Evolutionary conservation across 1,284 basidiomycete species (phyloP), one percentile per base, ranked within the genome.

Genomic region (Amylostereum chailletii): DNA sequence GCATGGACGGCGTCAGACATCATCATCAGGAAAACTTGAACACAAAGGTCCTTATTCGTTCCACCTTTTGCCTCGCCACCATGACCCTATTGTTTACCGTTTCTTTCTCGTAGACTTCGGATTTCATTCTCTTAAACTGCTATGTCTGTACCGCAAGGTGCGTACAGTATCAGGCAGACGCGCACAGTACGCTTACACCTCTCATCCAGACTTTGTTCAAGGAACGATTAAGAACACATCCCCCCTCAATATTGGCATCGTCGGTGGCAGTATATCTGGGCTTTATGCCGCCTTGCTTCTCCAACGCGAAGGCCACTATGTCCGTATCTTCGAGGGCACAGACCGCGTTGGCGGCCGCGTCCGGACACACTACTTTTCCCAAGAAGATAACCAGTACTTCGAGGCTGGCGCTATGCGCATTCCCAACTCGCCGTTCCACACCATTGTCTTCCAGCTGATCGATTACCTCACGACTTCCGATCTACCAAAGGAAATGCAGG

Each of bases 401-500:
- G 57, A 58, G 47, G 58, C 58, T 2, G 57, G 57, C 42, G 57
- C 57, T 11, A 58, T 58, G 57, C 58, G 57, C 40, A 58, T 58
- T 46, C 57, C 57, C 6, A 44, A 55, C 40, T 59, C 57, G 5
- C 19, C 43, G 33, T 50, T 55, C 38, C 57, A 58, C 27, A 11
- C 40, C 10, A 47, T 56, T 38, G 45, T 51, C 33, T 55, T 59
- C 40, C 49, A 59, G n/a, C 51, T 58, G 9, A 46, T 57, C 34
- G 43, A 47, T 27, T 49, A 52, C 48, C 27, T 55, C 11, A 36
- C 40, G 31, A 19, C 19, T 19, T 27, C 4, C 34, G 19, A 19
- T 19, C 49, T 33, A 4, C 8, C 33, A 4, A 47, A 50, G 7
- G 41, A 51, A 5, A 46, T 34, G 34, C 49, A 57, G 4, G 49